phyloP scores from a whole-genome alignment of 176 grass and related monocot species.

The Elymus sibiricus region DNA sequence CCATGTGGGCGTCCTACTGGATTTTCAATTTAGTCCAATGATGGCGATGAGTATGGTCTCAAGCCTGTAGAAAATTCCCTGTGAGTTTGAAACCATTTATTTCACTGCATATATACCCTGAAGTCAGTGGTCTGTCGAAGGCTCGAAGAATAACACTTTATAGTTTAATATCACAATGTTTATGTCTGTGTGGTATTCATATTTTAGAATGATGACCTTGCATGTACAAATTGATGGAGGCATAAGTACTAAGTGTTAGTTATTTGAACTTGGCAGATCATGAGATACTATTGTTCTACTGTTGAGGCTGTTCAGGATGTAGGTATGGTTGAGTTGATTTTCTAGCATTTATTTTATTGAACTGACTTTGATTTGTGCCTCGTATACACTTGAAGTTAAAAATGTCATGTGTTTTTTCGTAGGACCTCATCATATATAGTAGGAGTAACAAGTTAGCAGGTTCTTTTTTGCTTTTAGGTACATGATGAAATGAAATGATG shows the following conservation, averaged over 20 bases:
- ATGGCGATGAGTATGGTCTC: slow-evolving; percentile 54
- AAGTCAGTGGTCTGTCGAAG: no score
- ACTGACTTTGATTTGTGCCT: not conserved
- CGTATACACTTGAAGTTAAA: not conserved
- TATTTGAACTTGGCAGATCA: slow-evolving; percentile 41
- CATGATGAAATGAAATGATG: no score
- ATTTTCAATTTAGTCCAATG: slow-evolving; percentile 53
- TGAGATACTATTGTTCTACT: slow-evolving; percentile 84
- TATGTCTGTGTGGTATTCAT: no score
- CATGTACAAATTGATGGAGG: not conserved
- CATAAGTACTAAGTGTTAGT: not conserved
- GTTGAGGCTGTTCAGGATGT: slow-evolving; percentile 67
- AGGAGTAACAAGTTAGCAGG: no score
- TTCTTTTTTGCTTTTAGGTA: no score
- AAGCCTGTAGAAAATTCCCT: slow-evolving; percentile 52
- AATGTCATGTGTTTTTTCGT: no score
- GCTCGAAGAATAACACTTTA: no score
- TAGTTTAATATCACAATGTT: no score
- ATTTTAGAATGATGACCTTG: no score
- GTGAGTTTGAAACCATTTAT: slow-evolving; percentile 42
- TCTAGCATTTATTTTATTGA: not conserved
- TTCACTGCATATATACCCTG: not conserved
- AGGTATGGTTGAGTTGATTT: slow-evolving; percentile 37
- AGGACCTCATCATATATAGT: no score
- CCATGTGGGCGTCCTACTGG: slow-evolving; percentile 56